Conservation (phyloP, 257 asterid genomes). For the Marsdenia floribunda region DNA sequence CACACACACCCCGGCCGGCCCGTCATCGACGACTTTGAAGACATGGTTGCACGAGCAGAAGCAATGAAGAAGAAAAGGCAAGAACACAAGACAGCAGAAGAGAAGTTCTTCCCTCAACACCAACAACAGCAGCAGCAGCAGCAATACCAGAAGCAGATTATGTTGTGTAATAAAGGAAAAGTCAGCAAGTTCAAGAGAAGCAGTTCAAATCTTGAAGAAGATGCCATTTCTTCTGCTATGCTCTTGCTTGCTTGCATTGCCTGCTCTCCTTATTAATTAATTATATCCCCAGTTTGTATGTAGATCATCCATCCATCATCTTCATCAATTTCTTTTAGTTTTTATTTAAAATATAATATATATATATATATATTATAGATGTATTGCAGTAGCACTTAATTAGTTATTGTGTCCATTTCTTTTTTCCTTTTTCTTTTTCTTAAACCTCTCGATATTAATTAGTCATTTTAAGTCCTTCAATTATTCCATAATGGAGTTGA, state of each 20-base stretch:
- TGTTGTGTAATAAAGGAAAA: slow-evolving; percentile 58
- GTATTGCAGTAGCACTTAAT: too few species aligned
- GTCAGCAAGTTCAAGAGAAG: slow-evolving; percentile 62
- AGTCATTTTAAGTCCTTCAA: too few species aligned
- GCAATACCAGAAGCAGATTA: slow-evolving; percentile 23
- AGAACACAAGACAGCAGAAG: slow-evolving; percentile 15
- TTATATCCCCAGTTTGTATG: too few species aligned
- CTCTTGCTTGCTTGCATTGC: slow-evolving; percentile 70
- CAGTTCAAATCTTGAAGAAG: slow-evolving; percentile 55
- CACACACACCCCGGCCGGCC: not conserved
- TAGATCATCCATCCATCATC: not conserved
- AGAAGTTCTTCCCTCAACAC: slow-evolving; percentile 2
- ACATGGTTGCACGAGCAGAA: slow-evolving; percentile 52
- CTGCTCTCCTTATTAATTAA: slow-evolving; percentile 31
- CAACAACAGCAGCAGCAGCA: slow-evolving; percentile 18
- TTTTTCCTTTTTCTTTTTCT: too few species aligned
- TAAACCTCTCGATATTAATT: too few species aligned
- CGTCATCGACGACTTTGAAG: not conserved
- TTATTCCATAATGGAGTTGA: too few species aligned
- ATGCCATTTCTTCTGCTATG: slow-evolving; percentile 70
- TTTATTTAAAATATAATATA: not conserved
- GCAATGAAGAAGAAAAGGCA: slow-evolving; percentile 26
- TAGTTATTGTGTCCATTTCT: too few species aligned
- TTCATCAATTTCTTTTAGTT: too few species aligned
- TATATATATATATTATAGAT: not conserved